Base-by-base conservation (phyloP, 2,329 filamentous ascomycete genomes). In the Exserohilum turcica region DNA sequence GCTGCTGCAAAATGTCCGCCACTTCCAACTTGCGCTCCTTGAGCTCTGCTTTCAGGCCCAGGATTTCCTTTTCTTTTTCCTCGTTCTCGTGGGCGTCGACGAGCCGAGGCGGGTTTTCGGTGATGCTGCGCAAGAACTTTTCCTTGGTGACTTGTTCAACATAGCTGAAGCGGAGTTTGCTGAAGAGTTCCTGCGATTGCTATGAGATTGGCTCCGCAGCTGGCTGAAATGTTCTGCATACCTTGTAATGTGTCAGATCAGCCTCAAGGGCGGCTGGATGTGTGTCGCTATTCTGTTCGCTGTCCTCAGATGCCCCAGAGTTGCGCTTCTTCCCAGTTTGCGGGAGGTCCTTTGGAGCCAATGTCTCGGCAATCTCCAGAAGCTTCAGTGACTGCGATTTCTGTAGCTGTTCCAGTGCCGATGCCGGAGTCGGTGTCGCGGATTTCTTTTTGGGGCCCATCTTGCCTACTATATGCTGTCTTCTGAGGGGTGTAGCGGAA, bases 81-180 rank as follows among this genome's bases (percentile, higher is more conserved):
- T 70, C 59, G 71, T 97, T 97, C 70, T 97, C 92, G 64, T 87
- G 84, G 37, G 87, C 85, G 35, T 88, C 88, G 52, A 96, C 90
- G 39, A 97, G 88, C 13, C 92, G 82, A 0, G 93, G 94, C 43
- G 92, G 91, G 59, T 96, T 90, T 59, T 91, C 91, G 13, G 95
- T 91, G 64, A 97, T 95, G 59, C 90, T 88, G 63, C 92, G 90
- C 48, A 99, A 87, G 75, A 97, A 97, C 70, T 96, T 96, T 74
- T 99, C 94, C 77, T 97, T 99, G 38, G 93, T 97, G 58, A 97
- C 92, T 79, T 97, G 94, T 77, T 99, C 94, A 65, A 97, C 89
- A 76, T 97, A 97, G 60, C 90, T 95, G 80, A 97, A 97, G 64
- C 93, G 91, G 33, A 97, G 83, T 78, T 99, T 97, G 36, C 91